phyloP scores from a whole-genome alignment of 495 filamentous ascomycete genomes.

The Entonaema liquescens region DNA sequence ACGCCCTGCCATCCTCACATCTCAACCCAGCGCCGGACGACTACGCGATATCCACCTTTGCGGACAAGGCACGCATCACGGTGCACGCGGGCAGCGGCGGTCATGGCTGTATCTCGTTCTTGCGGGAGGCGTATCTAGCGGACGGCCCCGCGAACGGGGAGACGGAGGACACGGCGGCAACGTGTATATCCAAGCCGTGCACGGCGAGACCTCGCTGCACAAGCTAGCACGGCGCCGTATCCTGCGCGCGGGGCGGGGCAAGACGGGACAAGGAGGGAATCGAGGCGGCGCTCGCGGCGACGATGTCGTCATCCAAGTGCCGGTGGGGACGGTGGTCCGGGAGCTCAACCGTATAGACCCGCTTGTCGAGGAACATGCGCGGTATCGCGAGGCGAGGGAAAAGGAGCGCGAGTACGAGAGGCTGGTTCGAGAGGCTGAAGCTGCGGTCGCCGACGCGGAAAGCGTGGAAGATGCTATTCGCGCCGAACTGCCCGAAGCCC shows the following conservation, averaged over 20 bases:
- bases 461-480: constrained; percentile 29
- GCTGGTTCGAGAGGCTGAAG: constrained; percentile 38
- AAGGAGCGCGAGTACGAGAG: constrained; percentile 47
- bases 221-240: constrained; percentile 83
- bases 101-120: constrained; percentile 91
- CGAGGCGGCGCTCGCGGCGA: constrained; percentile 82
- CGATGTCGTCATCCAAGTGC: constrained; percentile 87
- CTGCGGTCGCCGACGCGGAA: constrained; percentile 47
- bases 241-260: constrained; percentile 80
- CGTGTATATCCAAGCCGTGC: constrained; percentile 92
- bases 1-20: constrained; percentile 59
- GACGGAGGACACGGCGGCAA: constrained; percentile 92
- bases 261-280: constrained; percentile 84
- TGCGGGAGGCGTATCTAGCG: constrained; percentile 85
- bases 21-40: constrained; percentile 82
- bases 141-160: constrained; percentile 97
- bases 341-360: constrained; percentile 84
- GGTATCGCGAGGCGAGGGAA: constrained; percentile 45
- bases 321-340: constrained; percentile 88
- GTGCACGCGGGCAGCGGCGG: constrained; percentile 82
- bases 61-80: constrained; percentile 81
- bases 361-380: constrained; percentile 66
- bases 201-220: constrained; percentile 88
- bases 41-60: constrained; percentile 82
- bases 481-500: constrained; percentile 39